Conservation (phyloP, 73 alveolate genomes). For the Paramecium biaurelia region DNA sequence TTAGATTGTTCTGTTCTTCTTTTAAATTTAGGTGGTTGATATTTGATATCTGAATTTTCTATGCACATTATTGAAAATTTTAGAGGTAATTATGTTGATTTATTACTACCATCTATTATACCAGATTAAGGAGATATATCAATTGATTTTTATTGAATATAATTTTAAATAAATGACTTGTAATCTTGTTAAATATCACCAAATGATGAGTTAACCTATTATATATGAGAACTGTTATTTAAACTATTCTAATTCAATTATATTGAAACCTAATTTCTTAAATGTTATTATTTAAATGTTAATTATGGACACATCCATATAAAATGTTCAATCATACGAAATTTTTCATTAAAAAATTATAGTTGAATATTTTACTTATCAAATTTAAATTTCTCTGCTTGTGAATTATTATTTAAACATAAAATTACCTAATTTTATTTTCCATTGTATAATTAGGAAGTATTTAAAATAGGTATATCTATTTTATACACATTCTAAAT, state of each 20-base stretch:
- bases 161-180: not conserved
- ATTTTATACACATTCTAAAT: not conserved
- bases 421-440: not conserved
- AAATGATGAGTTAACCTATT: not conserved
- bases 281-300: not conserved
- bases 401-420: not conserved
- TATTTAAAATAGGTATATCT: not conserved
- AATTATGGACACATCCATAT: not conserved
- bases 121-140: not conserved
- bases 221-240: not conserved
- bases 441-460: not conserved
- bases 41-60: not conserved
- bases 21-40: not conserved
- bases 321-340: not conserved
- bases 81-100: not conserved
- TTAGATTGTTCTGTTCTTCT: not conserved
- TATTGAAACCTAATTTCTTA: not conserved
- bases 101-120: slow-evolving; percentile 1
- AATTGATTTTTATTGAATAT: not conserved
- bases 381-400: not conserved
- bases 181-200: not conserved
- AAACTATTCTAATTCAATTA: not conserved
- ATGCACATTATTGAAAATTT: not conserved
- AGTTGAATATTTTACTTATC: not conserved
- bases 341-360: not conserved